Evolutionary conservation across 441 rosid genomes (phyloP), one percentile per base, ranked within the genome.

Genomic region (Lepidium campestre): DNA sequence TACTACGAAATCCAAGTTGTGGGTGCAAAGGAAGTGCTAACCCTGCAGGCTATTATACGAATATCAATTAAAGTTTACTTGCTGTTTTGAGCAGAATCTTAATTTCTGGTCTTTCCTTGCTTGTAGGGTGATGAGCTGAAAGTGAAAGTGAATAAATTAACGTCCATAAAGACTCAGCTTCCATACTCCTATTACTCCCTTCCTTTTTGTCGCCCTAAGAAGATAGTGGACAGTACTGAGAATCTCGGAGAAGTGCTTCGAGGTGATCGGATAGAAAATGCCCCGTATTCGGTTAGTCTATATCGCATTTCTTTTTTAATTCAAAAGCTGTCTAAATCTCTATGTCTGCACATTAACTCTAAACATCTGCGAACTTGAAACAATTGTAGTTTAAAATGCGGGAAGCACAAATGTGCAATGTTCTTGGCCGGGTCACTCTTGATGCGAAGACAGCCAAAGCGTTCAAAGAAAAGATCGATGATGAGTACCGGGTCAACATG

Each of bases 171-270:
- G 80, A 86, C 91, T 6, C 87, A 84, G 76, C 89, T 86, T 71
- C 91, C 91, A 39, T 86, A 84, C 72, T 77, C 87, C 10, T 86
- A 72, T 50, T 86, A 86, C 67, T 79, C 87, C 5, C 83, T 86
- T 59, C 87, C 84, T 4, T 77, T 70, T 47, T 82, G 87, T 68
- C 58, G 42, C 19, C 91, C 91, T 10, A 57, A 62, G 18, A 79
- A 81, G 73, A 86, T 86, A 13, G 57, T 84, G 44, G 91, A 84
- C 79, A 86, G 83, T 70, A 79, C 91, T 18, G 91, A 86, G 80
- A 86, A 86, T 78, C 89, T 86, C 9, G 89, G 91, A 46, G 89
- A 86, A 81, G 91, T 86, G 53, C 87, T 86, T 70, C 89, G 89
- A 2, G 91, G 91, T 64, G 91, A 86, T 72, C 86, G 89, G 27